Conservation (phyloP, 1,139 yeast species). For the Taphrina populina region DNA sequence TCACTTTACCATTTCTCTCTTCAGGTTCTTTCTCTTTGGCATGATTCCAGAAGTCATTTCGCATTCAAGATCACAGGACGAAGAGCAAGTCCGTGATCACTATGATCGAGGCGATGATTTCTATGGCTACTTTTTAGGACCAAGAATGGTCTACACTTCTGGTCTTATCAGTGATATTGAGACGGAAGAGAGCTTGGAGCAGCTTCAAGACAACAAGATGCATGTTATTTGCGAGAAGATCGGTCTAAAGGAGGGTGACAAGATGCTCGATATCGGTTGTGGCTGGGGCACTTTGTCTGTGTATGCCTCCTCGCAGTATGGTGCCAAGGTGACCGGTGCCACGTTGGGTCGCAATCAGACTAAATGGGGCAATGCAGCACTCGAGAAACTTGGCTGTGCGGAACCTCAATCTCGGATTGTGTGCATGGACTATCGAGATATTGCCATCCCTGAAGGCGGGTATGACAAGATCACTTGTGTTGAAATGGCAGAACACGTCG, state of each 20-base stretch:
- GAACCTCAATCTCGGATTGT: conserved; percentile 70
- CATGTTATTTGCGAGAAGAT: conserved; percentile 85
- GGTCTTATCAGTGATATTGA: conserved; percentile 76
- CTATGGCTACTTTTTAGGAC: conserved; percentile 90
- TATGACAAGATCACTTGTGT: conserved; percentile 86
- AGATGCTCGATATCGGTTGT: conserved; percentile 81
- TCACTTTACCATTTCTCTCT: conserved; percentile 72
- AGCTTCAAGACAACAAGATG: conserved; percentile 86
- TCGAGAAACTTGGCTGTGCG: conserved; percentile 66
- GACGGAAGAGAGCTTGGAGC: conserved; percentile 74
- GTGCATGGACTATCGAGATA: conserved; percentile 87
- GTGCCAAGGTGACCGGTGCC: conserved; percentile 84
- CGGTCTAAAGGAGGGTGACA: conserved; percentile 68
- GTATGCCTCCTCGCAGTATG: conserved; percentile 76
- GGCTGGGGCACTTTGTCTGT: conserved; percentile 97
- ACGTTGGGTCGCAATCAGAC: conserved; percentile 91
- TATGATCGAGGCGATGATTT: conserved; percentile 96
- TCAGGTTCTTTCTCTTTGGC: conserved; percentile 78
- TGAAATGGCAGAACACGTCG: conserved; percentile 97
- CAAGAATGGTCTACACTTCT: conserved; percentile 90
- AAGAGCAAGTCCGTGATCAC: conserved; percentile 93
- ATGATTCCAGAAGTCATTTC: conserved; percentile 90
- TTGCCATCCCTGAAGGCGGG: conserved; percentile 73
- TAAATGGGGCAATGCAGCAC: conserved; percentile 76
- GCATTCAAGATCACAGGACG: conserved; percentile 92